phyloP scores from a whole-genome alignment of 192 early-diverging fungal species.

The Podila epigama region DNA sequence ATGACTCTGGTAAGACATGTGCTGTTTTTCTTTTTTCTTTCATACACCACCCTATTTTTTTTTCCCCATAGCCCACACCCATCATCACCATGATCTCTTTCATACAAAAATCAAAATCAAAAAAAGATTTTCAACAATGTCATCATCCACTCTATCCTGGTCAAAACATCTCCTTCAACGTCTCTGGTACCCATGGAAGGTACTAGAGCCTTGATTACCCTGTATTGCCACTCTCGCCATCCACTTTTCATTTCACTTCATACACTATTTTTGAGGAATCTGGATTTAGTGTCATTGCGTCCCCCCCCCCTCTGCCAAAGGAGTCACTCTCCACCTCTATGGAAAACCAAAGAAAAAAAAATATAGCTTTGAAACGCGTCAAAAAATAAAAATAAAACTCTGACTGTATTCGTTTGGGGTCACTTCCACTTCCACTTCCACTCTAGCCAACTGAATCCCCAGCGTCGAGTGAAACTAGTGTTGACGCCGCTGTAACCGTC shows the following conservation, averaged over 20 bases:
- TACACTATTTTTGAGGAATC: background rate
- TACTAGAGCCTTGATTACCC: background rate
- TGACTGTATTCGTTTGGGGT: background rate
- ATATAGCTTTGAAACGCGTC: background rate
- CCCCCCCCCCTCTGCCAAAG: no score
- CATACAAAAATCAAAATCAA: constrained; percentile 1
- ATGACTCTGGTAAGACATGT: background rate
- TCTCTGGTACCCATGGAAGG: background rate
- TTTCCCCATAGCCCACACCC: no score
- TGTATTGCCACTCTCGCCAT: background rate
- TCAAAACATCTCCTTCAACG: constrained; percentile 6
- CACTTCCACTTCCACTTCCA: background rate
- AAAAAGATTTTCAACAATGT: no score
- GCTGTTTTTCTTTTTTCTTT: background rate
- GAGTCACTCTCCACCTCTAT: no score
- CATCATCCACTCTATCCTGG: no score
- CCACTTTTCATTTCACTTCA: background rate
- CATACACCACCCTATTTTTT: background rate
- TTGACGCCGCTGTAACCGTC: constrained; percentile 1
- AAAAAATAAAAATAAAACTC: background rate
- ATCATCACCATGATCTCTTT: background rate
- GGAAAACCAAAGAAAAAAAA: background rate
- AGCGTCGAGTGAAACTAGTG: constrained; percentile 25
- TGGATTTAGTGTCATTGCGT: no score
- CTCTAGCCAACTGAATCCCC: constrained; percentile 33